These are phyloP conservation scores for Solanum sitiens DNA, from an alignment of 257 asterid genomes.

Conservation along the genomic window DNA sequence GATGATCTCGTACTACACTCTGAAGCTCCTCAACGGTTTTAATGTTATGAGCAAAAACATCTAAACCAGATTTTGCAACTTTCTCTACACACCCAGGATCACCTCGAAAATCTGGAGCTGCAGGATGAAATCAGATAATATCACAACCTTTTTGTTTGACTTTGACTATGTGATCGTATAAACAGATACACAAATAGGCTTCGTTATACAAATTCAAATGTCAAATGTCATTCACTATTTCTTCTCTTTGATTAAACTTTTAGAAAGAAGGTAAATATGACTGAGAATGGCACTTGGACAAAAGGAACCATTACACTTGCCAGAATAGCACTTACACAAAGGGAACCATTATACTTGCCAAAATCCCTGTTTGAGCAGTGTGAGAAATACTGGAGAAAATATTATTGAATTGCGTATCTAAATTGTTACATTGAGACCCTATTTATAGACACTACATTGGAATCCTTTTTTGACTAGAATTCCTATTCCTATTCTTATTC, in stretches of 20 bases:
- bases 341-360: neutral
- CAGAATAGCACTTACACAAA: neutral
- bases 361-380: neutral
- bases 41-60: constrained; percentile 92
- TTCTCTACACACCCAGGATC: constrained; percentile 69
- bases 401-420: too few species aligned
- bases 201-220: neutral
- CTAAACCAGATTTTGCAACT: constrained; percentile 91
- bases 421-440: too few species aligned
- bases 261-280: neutral
- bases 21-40: constrained; percentile 99
- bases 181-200: neutral
- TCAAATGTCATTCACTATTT: neutral
- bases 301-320: neutral
- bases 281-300: neutral
- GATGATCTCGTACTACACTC: constrained; percentile 78
- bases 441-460: too few species aligned
- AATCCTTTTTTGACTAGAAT: too few species aligned
- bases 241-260: neutral
- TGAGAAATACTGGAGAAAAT: too few species aligned
- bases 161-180: neutral
- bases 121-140: constrained; percentile 8
- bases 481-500: too few species aligned
- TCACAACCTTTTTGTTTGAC: neutral
- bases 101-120: constrained; percentile 98